phyloP scores from a whole-genome alignment of 139 green algal species.

The Picochlorum sp. region DNA sequence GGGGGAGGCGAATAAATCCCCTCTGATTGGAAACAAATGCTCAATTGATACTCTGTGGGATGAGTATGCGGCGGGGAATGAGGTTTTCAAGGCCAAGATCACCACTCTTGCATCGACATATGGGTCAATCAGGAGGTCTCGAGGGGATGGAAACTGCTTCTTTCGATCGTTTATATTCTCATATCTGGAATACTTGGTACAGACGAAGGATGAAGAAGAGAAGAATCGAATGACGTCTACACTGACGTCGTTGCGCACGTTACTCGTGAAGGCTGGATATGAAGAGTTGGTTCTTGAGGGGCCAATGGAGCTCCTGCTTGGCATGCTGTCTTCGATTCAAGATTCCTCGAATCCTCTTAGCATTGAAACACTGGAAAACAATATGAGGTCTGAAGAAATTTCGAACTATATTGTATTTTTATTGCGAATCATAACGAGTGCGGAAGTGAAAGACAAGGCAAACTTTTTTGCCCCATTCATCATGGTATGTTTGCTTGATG shows the following conservation, averaged over 20 bases:
- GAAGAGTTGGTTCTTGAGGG: conserved; percentile 66
- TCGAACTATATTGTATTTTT: conserved; percentile 65
- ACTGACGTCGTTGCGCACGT: conserved; percentile 22
- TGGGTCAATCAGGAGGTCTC: conserved; percentile 41
- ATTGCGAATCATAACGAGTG: conserved; percentile 65
- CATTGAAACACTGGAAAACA: conserved; percentile 32
- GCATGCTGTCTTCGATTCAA: conserved; percentile 43
- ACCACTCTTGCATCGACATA: conserved; percentile 41
- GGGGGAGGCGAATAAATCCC: not conserved
- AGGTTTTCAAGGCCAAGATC: conserved; percentile 70
- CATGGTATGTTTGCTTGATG: conserved; percentile 29
- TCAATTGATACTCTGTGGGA: conserved; percentile 15
- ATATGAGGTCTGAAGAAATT: conserved; percentile 33
- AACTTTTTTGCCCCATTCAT: conserved; percentile 85
- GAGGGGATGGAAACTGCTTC: conserved; percentile 75
- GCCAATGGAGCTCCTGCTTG: conserved; percentile 62
- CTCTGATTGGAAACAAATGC: conserved; percentile 14
- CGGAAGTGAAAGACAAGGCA: conserved; percentile 51
- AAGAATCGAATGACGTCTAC: conserved; percentile 18
- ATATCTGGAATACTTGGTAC: conserved; percentile 65
- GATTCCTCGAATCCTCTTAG: conserved; percentile 32
- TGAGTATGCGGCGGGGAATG: conserved; percentile 58
- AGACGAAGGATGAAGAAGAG: conserved; percentile 36
- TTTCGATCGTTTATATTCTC: conserved; percentile 63
- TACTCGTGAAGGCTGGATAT: conserved; percentile 51